Percentiles rank a stretch among this genome's conserved stretches.
phyloP scores from a whole-genome alignment of 495 filamentous ascomycete genomes.

The Apodospora peruviana region DNA sequence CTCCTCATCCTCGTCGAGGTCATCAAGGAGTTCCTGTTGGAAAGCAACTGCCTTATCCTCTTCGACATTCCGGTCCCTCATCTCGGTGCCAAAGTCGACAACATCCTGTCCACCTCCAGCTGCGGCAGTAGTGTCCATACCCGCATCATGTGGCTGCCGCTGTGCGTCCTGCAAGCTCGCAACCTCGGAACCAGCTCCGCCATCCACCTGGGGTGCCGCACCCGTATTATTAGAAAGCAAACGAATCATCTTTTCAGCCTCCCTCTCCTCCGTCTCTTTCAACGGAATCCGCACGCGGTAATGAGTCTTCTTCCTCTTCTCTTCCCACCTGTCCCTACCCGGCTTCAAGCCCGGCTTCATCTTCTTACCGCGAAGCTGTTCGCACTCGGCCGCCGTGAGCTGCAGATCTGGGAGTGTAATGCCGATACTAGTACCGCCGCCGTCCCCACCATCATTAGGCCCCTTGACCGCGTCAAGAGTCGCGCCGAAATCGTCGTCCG shows the following conservation, averaged over 20 bases:
- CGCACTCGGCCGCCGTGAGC: slow-evolving; percentile 39
- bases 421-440: slow-evolving; percentile 37
- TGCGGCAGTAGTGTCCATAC: neutral
- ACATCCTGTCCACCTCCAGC: slow-evolving; percentile 4
- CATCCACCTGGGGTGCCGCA: neutral
- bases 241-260: slow-evolving; percentile 28
- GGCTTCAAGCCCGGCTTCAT: slow-evolving; percentile 18
- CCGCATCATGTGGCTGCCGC: neutral
- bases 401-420: slow-evolving; percentile 50
- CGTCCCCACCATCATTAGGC: slow-evolving; percentile 26
- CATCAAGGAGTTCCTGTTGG: slow-evolving; percentile 12
- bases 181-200: neutral
- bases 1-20: slow-evolving; percentile 15
- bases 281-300: slow-evolving; percentile 36
- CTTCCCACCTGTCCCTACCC: slow-evolving; percentile 15
- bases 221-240: slow-evolving; percentile 12
- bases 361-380: slow-evolving; percentile 23
- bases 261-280: slow-evolving; percentile 23
- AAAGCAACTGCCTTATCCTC: slow-evolving; percentile 4
- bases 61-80: slow-evolving; percentile 7
- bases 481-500: slow-evolving; percentile 46
- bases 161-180: neutral
- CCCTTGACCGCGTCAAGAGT: slow-evolving; percentile 34
- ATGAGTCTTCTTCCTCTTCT: slow-evolving; percentile 22
- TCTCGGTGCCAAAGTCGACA: slow-evolving; percentile 3